Evolutionary conservation across 192 early-diverging fungal species (phyloP), one percentile per base, ranked within the genome.

Genomic region (Backusella liffmaniae): DNA sequence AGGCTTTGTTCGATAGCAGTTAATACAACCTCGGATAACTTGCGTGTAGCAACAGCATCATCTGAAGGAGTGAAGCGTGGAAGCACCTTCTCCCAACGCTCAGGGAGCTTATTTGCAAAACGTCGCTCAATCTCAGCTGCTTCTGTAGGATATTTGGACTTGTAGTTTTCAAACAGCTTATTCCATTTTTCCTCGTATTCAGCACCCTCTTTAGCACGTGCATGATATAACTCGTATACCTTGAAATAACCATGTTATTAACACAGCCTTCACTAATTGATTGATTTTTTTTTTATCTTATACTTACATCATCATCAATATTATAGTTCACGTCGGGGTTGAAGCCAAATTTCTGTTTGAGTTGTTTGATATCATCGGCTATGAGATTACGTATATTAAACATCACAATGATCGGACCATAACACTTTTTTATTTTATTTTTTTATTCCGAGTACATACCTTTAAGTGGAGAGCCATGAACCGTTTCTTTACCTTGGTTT

Each of bases 381-480:
- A 65, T n/a, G 37, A 34, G 23, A 12, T 10, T 29, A 29, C n/a
- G 10, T 10, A 26, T 62, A 29, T 23, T 62, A 62, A 62, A 62
- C 26, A 59, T 59, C 56, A 59, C 21, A 29, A 59, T 42, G 16
- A 12, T 46, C 8, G 7, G 15, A 37, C 21, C 15, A 41, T 74
- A 23, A 34, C 29, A 15, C 6, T 9, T 16, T 5, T 32, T 56
- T 39, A 26, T 39, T 39, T 39, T n/a, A n/a, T n/a, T 37, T 9
- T 37, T 9, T 4, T 67, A 21, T 32, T 32, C 32, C 32, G 2
- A 21, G 0, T 9, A 42, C 73, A 62, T 81, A 81, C 80, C 71
- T 35, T 89, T 90, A 32, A 98, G 90, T 23, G 96, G 90, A 42
- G 90, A 76, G 69, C 98, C 98, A 84, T 99, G 98, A 53, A 97